Base-by-base conservation (phyloP, 495 filamentous ascomycete genomes). In the Daldinia grandis region DNA sequence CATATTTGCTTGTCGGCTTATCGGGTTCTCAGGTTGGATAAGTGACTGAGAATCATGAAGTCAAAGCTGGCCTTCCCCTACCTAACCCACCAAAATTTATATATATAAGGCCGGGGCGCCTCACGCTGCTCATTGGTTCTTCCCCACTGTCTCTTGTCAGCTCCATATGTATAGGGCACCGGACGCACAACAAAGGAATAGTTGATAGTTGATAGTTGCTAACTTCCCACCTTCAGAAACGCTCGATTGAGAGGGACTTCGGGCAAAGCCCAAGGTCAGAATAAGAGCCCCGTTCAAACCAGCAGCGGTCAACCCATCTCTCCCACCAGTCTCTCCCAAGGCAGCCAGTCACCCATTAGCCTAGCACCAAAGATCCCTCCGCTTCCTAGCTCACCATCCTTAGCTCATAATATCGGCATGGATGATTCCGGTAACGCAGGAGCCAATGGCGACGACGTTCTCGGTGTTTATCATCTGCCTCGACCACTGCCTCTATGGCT, bases 401-500 rank as follows among this genome's bases (percentile, higher is more conserved):
- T 88, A 58, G 79, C 82, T 47, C 83, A 83, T 63, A 85, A 83
- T 51, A 74, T 85, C 50, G 78, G 81, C 33, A 76, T 86, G 67
- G 87, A 91, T 50, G 76, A 81, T 49, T 30, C 74, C 64, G 64
- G 74, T 28, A 82, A 76, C 73, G 74, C 77, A 62, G 75, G 79
- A 64, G 75, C 78, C 37, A 85, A 82, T 70, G 83, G 83, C 27
- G 81, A 90, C 54, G 89, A 86, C 28, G 66, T 80, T 14, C 74
- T 85, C 44, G 77, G 75, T 31, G 73, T 78, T 4, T 88, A 88
- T 65, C 85, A 84, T 53, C 80, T 88, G 4, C 80, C 80, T 30
- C 73, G 71, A 58, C 78, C 75, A 69, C 88, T 80, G 78, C 87
- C 62, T 75, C 81, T 73, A 84, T 92, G 73, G 89, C 87, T 94